Conservation (phyloP, 176 grass and related monocot genomes). For the Phragmites australis region DNA sequence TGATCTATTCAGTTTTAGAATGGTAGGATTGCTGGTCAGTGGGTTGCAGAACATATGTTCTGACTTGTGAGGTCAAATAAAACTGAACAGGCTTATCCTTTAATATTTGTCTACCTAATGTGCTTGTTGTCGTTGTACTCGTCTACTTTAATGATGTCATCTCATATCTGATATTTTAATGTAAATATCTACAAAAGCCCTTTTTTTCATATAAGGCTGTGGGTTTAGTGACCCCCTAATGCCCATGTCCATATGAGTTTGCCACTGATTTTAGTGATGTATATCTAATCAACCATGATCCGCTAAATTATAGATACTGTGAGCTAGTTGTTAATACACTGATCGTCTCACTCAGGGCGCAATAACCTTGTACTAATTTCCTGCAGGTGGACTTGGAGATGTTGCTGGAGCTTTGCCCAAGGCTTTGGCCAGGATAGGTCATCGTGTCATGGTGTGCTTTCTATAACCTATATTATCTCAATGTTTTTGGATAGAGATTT, state of each 20-base stretch:
- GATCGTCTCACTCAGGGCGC: conserved; percentile 3
- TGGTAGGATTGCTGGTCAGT: background rate
- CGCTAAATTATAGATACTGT: background rate
- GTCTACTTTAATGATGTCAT: background rate
- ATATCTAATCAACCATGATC: background rate
- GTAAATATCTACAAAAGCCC: background rate
- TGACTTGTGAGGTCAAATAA: conserved; percentile 1
- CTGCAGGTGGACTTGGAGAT: conserved; percentile 93
- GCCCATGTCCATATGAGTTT: background rate
- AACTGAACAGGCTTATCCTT: background rate
- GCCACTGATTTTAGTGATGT: background rate
- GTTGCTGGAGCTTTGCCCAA: conserved; percentile 95
- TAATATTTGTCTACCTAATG: background rate
- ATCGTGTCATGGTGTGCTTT: conserved; percentile 90
- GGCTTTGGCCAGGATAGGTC: conserved; percentile 85
- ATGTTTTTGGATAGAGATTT: conserved; percentile 39
- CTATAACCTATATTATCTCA: conserved; percentile 25
- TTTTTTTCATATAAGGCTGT: background rate
- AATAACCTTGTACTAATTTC: conserved; percentile 41
- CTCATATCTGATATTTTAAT: conserved; percentile 7
- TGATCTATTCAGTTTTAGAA: background rate
- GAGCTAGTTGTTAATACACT: background rate
- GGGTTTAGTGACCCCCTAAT: background rate
- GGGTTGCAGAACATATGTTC: background rate
- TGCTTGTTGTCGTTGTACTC: background rate